A percentile compares a stretch with the other conserved stretches of the same genome.
Evolutionary conservation across 305 asterid genomes (phyloP).

Genomic region (Rubia balearica): DNA sequence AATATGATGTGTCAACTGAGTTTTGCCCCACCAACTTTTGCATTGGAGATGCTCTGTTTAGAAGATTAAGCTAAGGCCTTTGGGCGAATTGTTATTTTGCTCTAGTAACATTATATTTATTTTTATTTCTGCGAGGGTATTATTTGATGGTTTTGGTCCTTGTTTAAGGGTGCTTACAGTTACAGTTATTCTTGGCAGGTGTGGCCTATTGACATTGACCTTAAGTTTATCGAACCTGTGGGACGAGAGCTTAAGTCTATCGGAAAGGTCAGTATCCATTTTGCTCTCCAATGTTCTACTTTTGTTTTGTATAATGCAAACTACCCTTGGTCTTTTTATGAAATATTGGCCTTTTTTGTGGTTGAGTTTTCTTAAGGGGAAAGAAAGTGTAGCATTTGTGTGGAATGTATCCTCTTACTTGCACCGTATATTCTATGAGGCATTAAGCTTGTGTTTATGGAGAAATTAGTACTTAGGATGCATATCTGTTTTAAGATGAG

Average conservation of each 20-base stretch:
- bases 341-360: background rate
- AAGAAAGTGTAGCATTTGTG: background rate
- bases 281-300: background rate
- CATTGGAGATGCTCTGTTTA: background rate
- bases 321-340: no score
- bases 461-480: background rate
- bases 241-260: conserved; percentile 72
- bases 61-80: background rate
- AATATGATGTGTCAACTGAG: no score
- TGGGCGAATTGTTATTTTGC: background rate
- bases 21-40: no score
- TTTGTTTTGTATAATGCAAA: conserved; percentile 26
- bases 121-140: background rate
- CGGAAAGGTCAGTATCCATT: conserved; percentile 52
- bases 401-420: background rate
- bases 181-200: conserved; percentile 33
- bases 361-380: background rate
- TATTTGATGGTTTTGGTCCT: background rate
- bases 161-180: background rate
- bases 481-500: background rate
- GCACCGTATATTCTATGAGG: background rate
- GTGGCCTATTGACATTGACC: conserved; percentile 90
- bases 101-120: background rate
- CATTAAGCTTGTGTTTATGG: background rate
- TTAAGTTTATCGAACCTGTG: conserved; percentile 87